Base-by-base conservation (phyloP, 306 rosid species). In the Gastrolobium bilobum region DNA sequence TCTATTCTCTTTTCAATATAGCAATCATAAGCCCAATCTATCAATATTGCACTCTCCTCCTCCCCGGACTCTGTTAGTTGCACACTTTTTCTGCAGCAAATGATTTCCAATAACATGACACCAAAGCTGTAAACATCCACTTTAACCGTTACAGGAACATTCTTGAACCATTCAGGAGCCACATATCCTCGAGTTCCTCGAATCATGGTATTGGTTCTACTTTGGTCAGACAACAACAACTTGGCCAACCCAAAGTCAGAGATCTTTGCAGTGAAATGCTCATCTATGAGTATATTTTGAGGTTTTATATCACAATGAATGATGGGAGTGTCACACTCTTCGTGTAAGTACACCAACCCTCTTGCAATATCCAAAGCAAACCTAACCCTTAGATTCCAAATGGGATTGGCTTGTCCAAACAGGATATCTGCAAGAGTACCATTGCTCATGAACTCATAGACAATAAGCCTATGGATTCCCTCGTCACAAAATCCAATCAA, bases 101-200 rank as follows among this genome's bases (percentile, higher is more conserved):
- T 64, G 47, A 81, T 87, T 57, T 87, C 90, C 30, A 86, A 10
- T 47, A 84, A 59, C 84, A 87, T 68, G 4, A 61, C 79, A 1
- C 87, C 90, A 48, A 73, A 87, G 40, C 87, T 87, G 29, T 84
- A 87, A 47, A 81, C 86, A 74, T 87, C 90, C 30, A 87, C 90
- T 52, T 87, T 84, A 56, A 68, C 74, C 0, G 82, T 87, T 63
- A 84, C 84, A 0, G 82, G 75, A 40, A 87, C 77, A 78, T 77
- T 87, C 71, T 79, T 87, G 70, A 87, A 87, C 90, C 90, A 87
- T 44, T 84, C 87, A 10, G 82, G 90, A 63, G 90, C 86, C 8
- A 87, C 90, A 39, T 87, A 83, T 42, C 87, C 90, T 33, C 68
- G 35, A 0, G 87, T 87, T 77, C 90, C 90, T 43, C 90, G 79